A percentile compares a stretch with the other conserved stretches of the same genome.
Evolutionary conservation across 2,329 filamentous ascomycete genomes (phyloP).

Genomic region (Lojkania enalia): DNA sequence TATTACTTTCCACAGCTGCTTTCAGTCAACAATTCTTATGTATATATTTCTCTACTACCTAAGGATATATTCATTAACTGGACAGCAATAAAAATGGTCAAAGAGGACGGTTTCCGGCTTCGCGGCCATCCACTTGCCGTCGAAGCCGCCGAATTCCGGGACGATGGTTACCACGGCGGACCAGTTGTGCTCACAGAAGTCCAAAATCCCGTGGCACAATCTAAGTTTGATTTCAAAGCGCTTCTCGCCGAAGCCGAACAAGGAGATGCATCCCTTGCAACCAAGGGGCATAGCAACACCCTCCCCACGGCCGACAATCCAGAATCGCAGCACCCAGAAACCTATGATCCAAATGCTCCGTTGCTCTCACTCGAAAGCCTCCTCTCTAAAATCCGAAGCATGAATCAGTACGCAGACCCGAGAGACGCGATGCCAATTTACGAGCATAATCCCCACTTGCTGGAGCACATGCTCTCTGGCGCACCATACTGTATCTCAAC

Average conservation of each 20-base stretch:
- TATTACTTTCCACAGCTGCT: too few relatives aligned
- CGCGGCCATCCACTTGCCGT: too few relatives aligned
- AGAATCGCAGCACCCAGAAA: not conserved
- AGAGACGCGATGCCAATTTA: slow-evolving; percentile 1
- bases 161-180: too few relatives aligned
- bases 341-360: not conserved
- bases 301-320: not conserved
- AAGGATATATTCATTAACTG: too few relatives aligned
- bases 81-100: too few relatives aligned
- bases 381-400: not conserved
- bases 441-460: slow-evolving; percentile 10
- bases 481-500: slow-evolving; percentile 5
- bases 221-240: not conserved
- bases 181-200: too few relatives aligned
- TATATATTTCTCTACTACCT: too few relatives aligned
- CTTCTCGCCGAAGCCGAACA: not conserved
- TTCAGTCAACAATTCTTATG: too few relatives aligned
- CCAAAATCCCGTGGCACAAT: too few relatives aligned
- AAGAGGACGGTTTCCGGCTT: too few relatives aligned
- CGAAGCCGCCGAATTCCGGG: too few relatives aligned
- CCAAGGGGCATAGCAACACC: not conserved
- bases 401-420: not conserved
- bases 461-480: slow-evolving; percentile 10
- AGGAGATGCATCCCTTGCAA: not conserved
- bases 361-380: not conserved